phyloP scores from a whole-genome alignment of 2,329 filamentous ascomycete species.

The Penicillium sp. region DNA sequence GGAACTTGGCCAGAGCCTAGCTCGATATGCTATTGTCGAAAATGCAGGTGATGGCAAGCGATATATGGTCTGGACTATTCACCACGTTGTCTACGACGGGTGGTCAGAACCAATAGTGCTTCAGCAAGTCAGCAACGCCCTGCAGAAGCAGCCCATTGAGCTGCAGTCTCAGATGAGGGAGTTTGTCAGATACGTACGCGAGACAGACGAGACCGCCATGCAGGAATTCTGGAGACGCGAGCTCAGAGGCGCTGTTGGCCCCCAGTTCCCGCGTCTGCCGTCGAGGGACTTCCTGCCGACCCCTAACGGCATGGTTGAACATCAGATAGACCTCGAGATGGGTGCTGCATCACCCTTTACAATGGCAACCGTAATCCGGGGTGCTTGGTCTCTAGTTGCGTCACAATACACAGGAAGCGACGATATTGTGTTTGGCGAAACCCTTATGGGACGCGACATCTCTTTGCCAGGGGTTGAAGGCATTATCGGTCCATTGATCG shows the following conservation, averaged over 20 bases:
- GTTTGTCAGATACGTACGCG: slow-evolving; percentile 55
- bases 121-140: slow-evolving; percentile 36
- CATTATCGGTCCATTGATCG: slow-evolving; percentile 56
- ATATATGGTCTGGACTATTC: slow-evolving; percentile 56
- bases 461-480: slow-evolving; percentile 51
- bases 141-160: slow-evolving; percentile 27
- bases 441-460: slow-evolving; percentile 55
- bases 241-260: slow-evolving; percentile 50
- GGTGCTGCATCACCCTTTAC: slow-evolving; percentile 42
- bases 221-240: slow-evolving; percentile 55
- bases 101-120: slow-evolving; percentile 48
- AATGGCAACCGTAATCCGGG: slow-evolving; percentile 54
- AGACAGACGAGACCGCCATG: slow-evolving; percentile 46
- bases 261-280: slow-evolving; percentile 57
- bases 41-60: slow-evolving; percentile 28
- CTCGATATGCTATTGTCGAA: slow-evolving; percentile 42
- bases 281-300: slow-evolving; percentile 52
- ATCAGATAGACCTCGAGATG: slow-evolving; percentile 39
- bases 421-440: slow-evolving; percentile 57
- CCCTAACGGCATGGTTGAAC: slow-evolving; percentile 52
- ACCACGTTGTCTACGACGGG: slow-evolving; percentile 60
- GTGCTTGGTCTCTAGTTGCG: slow-evolving; percentile 54
- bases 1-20: slow-evolving; percentile 41
- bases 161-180: slow-evolving; percentile 46
- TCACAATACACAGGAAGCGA: slow-evolving; percentile 51